Evolutionary conservation across 306 rosid species (phyloP).

Genomic region (Quercus gilva): DNA sequence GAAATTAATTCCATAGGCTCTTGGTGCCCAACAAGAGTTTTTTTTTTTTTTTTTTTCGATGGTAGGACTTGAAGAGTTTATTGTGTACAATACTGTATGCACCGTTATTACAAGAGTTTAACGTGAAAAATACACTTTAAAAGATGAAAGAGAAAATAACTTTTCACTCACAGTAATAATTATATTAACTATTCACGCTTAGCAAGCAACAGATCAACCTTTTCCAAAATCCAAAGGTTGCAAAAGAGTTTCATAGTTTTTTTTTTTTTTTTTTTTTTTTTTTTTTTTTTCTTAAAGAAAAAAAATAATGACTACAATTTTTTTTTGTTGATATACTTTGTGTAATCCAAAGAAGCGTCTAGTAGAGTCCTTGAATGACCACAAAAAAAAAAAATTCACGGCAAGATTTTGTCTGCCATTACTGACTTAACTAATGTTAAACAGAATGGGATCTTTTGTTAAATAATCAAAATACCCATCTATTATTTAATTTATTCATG

Average conservation of each 20-base stretch:
- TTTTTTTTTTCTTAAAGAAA: not conserved
- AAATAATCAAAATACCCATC: not conserved
- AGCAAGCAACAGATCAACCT: constrained; percentile 25
- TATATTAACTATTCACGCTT: not conserved
- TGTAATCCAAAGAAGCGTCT: constrained; percentile 36
- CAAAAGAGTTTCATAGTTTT: constrained; percentile 21
- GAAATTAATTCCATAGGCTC: not conserved
- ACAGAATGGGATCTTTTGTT: not conserved
- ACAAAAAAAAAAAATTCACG: not conserved
- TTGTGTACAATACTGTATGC: not conserved
- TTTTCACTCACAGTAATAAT: not conserved
- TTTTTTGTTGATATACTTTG: constrained; percentile 26
- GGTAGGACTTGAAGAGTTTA: not conserved
- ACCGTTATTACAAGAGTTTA: not conserved
- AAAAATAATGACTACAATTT: no score
- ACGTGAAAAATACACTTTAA: not conserved
- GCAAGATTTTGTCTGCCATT: not conserved
- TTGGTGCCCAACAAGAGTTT: not conserved
- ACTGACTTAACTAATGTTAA: not conserved
- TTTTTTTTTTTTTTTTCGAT: not conserved
- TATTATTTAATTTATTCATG: constrained; percentile 28
- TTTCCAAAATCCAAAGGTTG: constrained; percentile 17
- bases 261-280: not conserved
- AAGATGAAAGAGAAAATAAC: not conserved
- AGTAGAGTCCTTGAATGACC: constrained; percentile 37